phyloP scores from a whole-genome alignment of 2,329 filamentous ascomycete species.

The Diaporthe batatas region DNA sequence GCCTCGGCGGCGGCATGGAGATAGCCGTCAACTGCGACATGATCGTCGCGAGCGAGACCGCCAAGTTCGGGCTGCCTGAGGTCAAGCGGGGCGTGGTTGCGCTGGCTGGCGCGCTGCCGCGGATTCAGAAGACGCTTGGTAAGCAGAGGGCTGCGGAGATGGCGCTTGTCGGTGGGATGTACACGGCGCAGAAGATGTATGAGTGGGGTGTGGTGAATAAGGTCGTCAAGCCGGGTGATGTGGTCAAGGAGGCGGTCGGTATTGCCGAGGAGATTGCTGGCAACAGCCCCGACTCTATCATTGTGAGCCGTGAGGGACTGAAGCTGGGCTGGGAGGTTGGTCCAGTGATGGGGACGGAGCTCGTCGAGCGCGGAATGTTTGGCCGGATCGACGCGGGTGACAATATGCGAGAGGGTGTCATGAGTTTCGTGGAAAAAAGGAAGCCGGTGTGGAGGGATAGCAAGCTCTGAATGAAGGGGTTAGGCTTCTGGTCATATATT shows the following conservation, averaged over 20 bases:
- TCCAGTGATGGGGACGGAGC: constrained; percentile 71
- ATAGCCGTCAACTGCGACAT: constrained; percentile 82
- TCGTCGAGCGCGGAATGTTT: constrained; percentile 71
- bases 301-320: constrained; percentile 79
- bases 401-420: constrained; percentile 81
- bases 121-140: constrained; percentile 75
- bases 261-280: constrained; percentile 72
- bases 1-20: constrained; percentile 82
- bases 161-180: constrained; percentile 72
- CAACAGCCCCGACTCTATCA: constrained; percentile 81
- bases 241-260: constrained; percentile 70
- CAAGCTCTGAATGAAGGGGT: constrained; percentile 63
- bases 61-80: constrained; percentile 78
- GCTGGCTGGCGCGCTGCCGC: constrained; percentile 77
- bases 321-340: constrained; percentile 80
- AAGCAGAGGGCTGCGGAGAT: constrained; percentile 79
- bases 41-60: constrained; percentile 70
- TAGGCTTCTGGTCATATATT: neutral
- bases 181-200: constrained; percentile 70
- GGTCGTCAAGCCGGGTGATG: constrained; percentile 62
- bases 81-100: constrained; percentile 79
- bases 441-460: constrained; percentile 76
- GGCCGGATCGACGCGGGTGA: constrained; percentile 72
- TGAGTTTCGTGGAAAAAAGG: constrained; percentile 82
- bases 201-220: constrained; percentile 79